Conservation (phyloP, 352 stramenopile genomes). For the Globisporangium yorkense region DNA sequence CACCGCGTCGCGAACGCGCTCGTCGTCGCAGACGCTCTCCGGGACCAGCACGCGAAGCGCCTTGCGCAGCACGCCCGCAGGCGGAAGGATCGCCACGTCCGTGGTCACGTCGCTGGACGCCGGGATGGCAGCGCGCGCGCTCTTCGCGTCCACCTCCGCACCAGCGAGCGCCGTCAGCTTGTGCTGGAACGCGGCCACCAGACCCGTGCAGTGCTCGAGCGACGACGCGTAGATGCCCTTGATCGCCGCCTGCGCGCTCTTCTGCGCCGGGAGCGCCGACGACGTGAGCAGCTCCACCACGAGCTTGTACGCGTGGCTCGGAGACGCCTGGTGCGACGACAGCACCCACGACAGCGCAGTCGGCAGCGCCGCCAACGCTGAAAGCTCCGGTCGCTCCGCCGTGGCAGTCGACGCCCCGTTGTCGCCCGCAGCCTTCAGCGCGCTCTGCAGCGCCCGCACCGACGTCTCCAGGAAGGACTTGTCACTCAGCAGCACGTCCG, state of each 20-base stretch:
- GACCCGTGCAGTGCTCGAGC: constrained; percentile 42
- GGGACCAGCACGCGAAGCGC: constrained; percentile 56
- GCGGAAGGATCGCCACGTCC: constrained; percentile 24
- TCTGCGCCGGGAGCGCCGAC: constrained; percentile 39
- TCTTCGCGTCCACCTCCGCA: constrained; percentile 28
- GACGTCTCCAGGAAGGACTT: constrained; percentile 48
- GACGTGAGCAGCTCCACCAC: constrained; percentile 57
- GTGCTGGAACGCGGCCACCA: constrained; percentile 48
- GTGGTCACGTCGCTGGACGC: constrained; percentile 20
- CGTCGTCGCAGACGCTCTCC: constrained; percentile 21
- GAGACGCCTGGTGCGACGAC: constrained; percentile 48
- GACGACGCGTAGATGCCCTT: constrained; percentile 46
- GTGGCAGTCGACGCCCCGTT: constrained; percentile 9
- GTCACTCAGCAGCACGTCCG: constrained; percentile 32
- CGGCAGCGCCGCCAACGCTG: constrained; percentile 44
- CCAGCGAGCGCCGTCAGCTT: constrained; percentile 42
- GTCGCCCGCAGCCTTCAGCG: constrained; percentile 13
- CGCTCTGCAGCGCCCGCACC: constrained; percentile 31
- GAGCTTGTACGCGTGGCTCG: constrained; percentile 41
- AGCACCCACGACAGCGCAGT: constrained; percentile 63
- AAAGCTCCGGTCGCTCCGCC: constrained; percentile 51
- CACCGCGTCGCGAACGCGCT: constrained; percentile 30
- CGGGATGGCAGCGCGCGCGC: constrained; percentile 9
- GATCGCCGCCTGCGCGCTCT: constrained; percentile 40
- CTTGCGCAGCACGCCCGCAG: constrained; percentile 51